Evolutionary conservation across 768 basidiomycete genomes (phyloP).

Genomic region (Suillus clintonianus): DNA sequence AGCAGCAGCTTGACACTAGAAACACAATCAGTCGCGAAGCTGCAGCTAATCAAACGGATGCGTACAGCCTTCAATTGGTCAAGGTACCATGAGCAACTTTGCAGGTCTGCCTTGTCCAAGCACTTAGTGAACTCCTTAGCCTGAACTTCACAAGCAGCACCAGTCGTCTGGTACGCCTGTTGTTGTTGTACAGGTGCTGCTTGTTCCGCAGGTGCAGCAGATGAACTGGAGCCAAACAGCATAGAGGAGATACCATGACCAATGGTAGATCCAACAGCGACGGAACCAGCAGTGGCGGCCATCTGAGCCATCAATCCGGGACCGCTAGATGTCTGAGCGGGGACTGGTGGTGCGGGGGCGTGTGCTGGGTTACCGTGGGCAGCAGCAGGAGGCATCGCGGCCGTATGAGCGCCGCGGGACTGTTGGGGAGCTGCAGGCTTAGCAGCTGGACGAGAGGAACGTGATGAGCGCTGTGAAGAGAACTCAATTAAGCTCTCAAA

Average conservation of each 20-base stretch:
- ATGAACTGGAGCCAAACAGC: conserved; percentile 77
- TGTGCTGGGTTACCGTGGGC: conserved; percentile 45
- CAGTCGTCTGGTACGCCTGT: conserved; percentile 44
- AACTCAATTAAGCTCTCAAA: not conserved
- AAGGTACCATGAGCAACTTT: conserved; percentile 83
- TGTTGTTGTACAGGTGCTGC: conserved; percentile 49
- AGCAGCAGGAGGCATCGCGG: conserved; percentile 45
- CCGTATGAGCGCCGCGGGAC: conserved; percentile 48
- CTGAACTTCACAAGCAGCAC: conserved; percentile 69
- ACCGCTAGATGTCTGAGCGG: conserved; percentile 41
- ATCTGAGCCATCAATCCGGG: conserved; percentile 83
- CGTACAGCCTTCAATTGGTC: conserved; percentile 87
- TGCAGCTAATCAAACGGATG: conserved; percentile 14
- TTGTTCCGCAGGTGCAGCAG: conserved; percentile 45
- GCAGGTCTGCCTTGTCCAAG: conserved; percentile 77
- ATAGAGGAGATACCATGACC: conserved; percentile 89
- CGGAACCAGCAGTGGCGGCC: conserved; percentile 90
- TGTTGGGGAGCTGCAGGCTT: conserved; percentile 55
- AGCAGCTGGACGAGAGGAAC: conserved; percentile 63
- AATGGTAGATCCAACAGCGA: conserved; percentile 84
- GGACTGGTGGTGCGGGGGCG: conserved; percentile 41
- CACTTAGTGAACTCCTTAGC: conserved; percentile 90
- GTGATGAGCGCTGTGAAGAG: conserved; percentile 67
- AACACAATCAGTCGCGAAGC: conserved; percentile 9
- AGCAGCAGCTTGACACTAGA: conserved; percentile 76